Evolutionary conservation across 73 alveolate genomes (phyloP), one percentile per base, ranked within the genome.

Genomic region (Paramecium caudatum): DNA sequence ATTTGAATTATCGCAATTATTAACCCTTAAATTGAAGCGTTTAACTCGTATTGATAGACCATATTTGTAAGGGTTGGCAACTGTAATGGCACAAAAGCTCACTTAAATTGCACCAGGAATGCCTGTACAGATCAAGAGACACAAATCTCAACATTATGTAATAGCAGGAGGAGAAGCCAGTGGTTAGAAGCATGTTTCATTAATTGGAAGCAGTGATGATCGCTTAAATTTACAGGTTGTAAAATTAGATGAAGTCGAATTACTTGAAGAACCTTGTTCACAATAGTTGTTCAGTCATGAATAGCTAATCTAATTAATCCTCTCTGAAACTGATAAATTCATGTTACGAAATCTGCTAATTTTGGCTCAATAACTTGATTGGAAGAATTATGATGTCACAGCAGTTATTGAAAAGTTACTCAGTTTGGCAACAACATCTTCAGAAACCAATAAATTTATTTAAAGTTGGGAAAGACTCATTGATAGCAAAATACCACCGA

Each of bases 121-220:
- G 81, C 80, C 63, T 9, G 91, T 65, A 8, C 36, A 27, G 30
- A 83, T 30, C 46, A 65, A 47, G 33, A 55, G 23, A 37, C 85
- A 50, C 9, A 83, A 83, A 61, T 70, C 61, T 45, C 65, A 27
- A 63, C 47, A 30, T 27, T 46, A 62, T 32, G 39, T 41, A 36
- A 33, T 62, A 19, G 39, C 68, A 15, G 93, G 93, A 47, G 93
- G 93, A 23, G 84, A 62, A 3, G 55, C 43, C 17, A 36, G 90
- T 63, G 93, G 93, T 0, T 86, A 86, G 46, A 63, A 86, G 32
- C 34, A 63, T 37, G 27, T 23, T 12, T 37, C 33, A 43, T 19
- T 19, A 27, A n/a, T 37, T 2, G 43, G 47, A 12, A 50, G 21
- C 34, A 78, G 48, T 27, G 93, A 46, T 55, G 90, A 61, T 25